Conservation (phyloP, 139 green algal species). For the Chlorella sp. region DNA sequence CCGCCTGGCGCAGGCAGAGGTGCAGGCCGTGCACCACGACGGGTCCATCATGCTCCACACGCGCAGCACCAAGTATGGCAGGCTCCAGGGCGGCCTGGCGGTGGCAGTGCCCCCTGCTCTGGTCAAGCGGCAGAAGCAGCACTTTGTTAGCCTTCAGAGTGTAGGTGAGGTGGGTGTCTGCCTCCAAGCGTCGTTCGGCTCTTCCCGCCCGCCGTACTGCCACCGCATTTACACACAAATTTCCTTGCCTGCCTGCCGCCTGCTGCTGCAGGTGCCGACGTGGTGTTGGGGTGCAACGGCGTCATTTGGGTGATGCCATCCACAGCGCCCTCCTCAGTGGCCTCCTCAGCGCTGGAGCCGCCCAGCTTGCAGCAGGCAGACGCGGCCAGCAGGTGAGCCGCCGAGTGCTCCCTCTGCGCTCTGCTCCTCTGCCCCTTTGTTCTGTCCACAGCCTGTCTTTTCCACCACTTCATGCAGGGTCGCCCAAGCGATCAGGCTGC, state of each 20-base stretch:
- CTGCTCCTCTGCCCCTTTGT: not conserved
- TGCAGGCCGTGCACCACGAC: slow-evolving; percentile 79
- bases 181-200: not conserved
- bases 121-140: slow-evolving; percentile 82
- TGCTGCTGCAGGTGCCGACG: slow-evolving; percentile 62
- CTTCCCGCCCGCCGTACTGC: not conserved
- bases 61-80: slow-evolving; percentile 83
- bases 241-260: not conserved
- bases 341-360: not conserved
- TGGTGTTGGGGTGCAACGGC: slow-evolving; percentile 88
- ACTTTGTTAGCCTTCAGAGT: slow-evolving; percentile 71
- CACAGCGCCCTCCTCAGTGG: not conserved
- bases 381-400: slow-evolving; percentile 2
- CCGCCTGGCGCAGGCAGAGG: slow-evolving; percentile 65
- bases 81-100: slow-evolving; percentile 69
- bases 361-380: not conserved
- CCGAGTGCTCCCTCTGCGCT: not conserved
- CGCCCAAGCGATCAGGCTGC: not conserved
- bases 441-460: not conserved
- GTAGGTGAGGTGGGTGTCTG: slow-evolving; percentile 25
- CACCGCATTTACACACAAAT: not conserved
- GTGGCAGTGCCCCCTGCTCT: slow-evolving; percentile 70
- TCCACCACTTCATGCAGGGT: not conserved
- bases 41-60: slow-evolving; percentile 84
- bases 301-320: slow-evolving; percentile 75